Base-by-base conservation (phyloP, 805 yeast species). In the Candida hispaniensis region DNA sequence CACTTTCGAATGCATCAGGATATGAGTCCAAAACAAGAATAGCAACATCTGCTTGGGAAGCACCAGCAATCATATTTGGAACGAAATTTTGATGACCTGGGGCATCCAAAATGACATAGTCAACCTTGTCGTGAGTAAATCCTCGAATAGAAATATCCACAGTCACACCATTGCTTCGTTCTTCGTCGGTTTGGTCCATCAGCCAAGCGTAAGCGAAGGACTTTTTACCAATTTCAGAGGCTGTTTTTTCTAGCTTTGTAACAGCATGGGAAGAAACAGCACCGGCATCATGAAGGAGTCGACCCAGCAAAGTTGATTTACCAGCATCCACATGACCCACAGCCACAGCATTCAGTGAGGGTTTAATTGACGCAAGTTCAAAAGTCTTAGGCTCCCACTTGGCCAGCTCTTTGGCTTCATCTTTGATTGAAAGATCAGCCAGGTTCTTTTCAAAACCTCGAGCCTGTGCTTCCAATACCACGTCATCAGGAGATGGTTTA, bases 291-390 rank as follows among this genome's bases (percentile, higher is more conserved):
- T 70, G 73, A 24, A 80, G 53, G 22, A 80, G 52, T 29, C 91
- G 56, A 5, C 93, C 93, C 70, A 79, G 71, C 33, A 80, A 61
- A 1, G 93, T 80, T 2, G 85, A 76, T 49, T 80, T 80, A 10
- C 93, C 93, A 0, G 88, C 81, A 54, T 80, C 93, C 5, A 80
- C 88, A 53, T 80, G 93, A 7, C 93, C 91, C 45, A 80, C 77
- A 4, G 80, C 83, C 19, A 79, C 85, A 47, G 78, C 78, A n/a
- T 79, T 69, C 32, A 75, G 57, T 38, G 63, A 67, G 2, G 80
- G 79, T 45, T 73, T 74, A 5, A 32, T 17, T 3, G 36, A 27
- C 9, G 16, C 8, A 35, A 44, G 38, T 5, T 44, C 24, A 8
- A 38, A 21, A 8, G 24, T 32, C n/a, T 32, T 32, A 18, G 36